Evolutionary conservation across 176 grass and related monocot species (phyloP).

Genomic region (Urochloa ruziziensis): DNA sequence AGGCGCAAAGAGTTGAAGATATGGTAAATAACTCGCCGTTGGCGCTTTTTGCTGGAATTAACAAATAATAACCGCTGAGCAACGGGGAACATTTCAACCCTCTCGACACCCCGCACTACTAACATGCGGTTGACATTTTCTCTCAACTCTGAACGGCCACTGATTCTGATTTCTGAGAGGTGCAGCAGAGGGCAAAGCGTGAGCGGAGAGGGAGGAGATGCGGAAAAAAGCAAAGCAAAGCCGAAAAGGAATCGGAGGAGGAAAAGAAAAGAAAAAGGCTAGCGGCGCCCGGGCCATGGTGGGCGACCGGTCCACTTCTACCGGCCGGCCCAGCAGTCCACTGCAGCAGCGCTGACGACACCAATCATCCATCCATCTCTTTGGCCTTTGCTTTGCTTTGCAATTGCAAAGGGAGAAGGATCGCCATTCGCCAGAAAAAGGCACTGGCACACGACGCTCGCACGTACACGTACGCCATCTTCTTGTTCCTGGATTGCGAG

Average conservation of each 20-base stretch:
- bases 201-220: background rate
- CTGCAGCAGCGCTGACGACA: background rate
- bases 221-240: background rate
- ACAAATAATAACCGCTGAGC: background rate
- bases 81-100: background rate
- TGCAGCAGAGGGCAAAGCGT: background rate
- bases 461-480: background rate
- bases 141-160: background rate
- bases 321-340: constrained; percentile 2
- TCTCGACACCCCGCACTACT: constrained; percentile 29
- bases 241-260: background rate
- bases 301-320: constrained; percentile 34
- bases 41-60: background rate
- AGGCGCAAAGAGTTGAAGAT: background rate
- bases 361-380: constrained; percentile 9
- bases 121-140: background rate
- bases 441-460: background rate
- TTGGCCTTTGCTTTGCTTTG: background rate
- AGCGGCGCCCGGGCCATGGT: background rate
- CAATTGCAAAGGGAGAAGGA: background rate
- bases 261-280: background rate
- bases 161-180: background rate
- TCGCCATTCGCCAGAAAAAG: constrained; percentile 6
- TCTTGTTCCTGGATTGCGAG: background rate
- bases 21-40: constrained; percentile 18